Percentiles rank a stretch among this genome's conserved stretches.
Conservation (phyloP, 202 grass and related monocot species). For the Panicum virgatum region DNA sequence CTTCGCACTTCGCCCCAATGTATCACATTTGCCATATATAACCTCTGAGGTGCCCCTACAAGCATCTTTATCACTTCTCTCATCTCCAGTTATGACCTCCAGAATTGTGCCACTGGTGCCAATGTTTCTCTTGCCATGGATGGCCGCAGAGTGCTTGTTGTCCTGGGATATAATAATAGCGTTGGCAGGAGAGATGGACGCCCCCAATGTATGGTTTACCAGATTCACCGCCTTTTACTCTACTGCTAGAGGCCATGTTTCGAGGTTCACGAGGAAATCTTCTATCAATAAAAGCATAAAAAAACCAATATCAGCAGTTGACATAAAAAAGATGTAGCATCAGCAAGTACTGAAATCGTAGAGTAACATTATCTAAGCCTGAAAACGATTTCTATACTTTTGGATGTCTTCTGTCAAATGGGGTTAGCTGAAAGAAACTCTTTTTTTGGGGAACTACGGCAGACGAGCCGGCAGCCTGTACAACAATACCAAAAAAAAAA, state of each 20-base stretch:
- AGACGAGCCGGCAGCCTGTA: too few relatives aligned
- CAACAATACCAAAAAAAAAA: not conserved
- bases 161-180: not conserved
- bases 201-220: not conserved
- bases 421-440: too few relatives aligned
- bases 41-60: not conserved
- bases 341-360: not conserved
- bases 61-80: not conserved
- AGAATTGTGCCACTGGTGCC: not conserved
- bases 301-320: not conserved
- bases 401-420: not conserved
- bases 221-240: not conserved
- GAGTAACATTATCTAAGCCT: not conserved
- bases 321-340: not conserved
- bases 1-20: not conserved
- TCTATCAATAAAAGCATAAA: not conserved
- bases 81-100: not conserved
- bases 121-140: not conserved
- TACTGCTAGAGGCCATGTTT: not conserved
- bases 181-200: too few relatives aligned
- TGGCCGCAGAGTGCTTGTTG: not conserved
- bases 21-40: not conserved
- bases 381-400: not conserved
- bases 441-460: too few relatives aligned
- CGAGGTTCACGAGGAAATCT: not conserved